Conservation (phyloP, 2,329 filamentous ascomycete genomes). For the Pseudogymnoascus sp. region DNA sequence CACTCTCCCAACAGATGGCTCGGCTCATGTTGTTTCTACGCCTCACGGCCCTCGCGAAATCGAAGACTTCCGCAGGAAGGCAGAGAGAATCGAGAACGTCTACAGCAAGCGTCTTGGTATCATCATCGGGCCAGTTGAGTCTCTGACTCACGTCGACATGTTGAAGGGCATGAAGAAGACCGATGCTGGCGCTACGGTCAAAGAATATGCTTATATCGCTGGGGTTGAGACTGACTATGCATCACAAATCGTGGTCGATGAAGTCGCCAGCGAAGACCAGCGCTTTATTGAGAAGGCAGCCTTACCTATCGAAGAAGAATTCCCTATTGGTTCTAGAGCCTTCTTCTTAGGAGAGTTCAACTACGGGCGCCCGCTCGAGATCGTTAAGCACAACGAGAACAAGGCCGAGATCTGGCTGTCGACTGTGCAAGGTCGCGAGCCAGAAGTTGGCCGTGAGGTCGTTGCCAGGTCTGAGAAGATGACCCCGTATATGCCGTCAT, state of each 20-base stretch:
- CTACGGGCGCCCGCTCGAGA: conserved; percentile 83
- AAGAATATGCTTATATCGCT: conserved; percentile 81
- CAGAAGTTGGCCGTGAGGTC: conserved; percentile 71
- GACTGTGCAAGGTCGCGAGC: conserved; percentile 62
- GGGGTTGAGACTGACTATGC: conserved; percentile 86
- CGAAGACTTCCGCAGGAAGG: conserved; percentile 75
- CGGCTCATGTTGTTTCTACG: conserved; percentile 53
- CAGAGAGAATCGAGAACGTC: conserved; percentile 71
- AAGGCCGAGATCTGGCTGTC: conserved; percentile 77
- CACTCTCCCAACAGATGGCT: conserved; percentile 57
- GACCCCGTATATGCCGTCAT: conserved; percentile 79
- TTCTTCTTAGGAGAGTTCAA: conserved; percentile 94
- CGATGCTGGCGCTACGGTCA: conserved; percentile 81
- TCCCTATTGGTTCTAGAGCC: conserved; percentile 70
- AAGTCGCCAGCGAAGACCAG: conserved; percentile 82
- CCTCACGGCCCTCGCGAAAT: conserved; percentile 73
- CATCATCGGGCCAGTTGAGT: conserved; percentile 78
- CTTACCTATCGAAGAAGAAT: conserved; percentile 86
- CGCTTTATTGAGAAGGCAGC: conserved; percentile 87
- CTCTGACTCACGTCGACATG: conserved; percentile 86
- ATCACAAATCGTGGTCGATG: conserved; percentile 82
- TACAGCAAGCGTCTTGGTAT: conserved; percentile 91
- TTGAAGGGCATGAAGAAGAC: conserved; percentile 86
- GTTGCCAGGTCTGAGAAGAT: conserved; percentile 61
- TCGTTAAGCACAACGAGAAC: conserved; percentile 65